Evolutionary conservation across 2,329 filamentous ascomycete genomes (phyloP), one percentile per base, ranked within the genome.

Genomic region (Nemania sp.): DNA sequence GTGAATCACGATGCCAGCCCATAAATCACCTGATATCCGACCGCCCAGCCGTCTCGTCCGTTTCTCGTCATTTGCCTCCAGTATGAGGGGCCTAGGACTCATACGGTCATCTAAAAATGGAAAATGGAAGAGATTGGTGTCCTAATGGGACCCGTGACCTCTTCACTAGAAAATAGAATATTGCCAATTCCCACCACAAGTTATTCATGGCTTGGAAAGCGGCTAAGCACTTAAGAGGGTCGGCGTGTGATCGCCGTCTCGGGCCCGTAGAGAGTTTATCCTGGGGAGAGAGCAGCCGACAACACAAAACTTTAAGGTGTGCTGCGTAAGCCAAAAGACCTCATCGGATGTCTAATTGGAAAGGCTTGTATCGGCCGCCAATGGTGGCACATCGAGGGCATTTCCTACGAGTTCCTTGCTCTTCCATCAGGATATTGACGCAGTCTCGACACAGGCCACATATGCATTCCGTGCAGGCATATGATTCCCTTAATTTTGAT

Each of bases 381-480:
- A 93, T 88, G 40, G 88, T 91, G 57, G 88, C 88, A 73, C 91
- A 95, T 66, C 88, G 83, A 59, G 91, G 90, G 77, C 91, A 95
- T 73, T 90, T 90, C 70, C 89, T 85, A 63, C 89, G 79, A 12
- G 90, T 89, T 52, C 89, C 87, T 73, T 92, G 89, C 73, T 92
- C 90, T 68, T 84, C 85, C 76, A 91, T 87, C 57, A 94, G 80
- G 35, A 91, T 86, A 70, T 92, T 89, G 59, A 97, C 92, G 71
- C 94, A 98, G 60, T 92, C 87, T 65, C 89, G 87, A 75, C 95
- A 98, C 51, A 98, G 84, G 15, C 93, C 94, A 73, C 92, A 96
- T 65, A 98, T 96, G 75, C 95, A 98, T 75, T 97, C 93, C 1
- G 93, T 97, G 75, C 94, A 98, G 20, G 94, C 94, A 72, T 92